Evolutionary conservation across 2,329 filamentous ascomycete species (phyloP).

Genomic region (Venturia nashicola): DNA sequence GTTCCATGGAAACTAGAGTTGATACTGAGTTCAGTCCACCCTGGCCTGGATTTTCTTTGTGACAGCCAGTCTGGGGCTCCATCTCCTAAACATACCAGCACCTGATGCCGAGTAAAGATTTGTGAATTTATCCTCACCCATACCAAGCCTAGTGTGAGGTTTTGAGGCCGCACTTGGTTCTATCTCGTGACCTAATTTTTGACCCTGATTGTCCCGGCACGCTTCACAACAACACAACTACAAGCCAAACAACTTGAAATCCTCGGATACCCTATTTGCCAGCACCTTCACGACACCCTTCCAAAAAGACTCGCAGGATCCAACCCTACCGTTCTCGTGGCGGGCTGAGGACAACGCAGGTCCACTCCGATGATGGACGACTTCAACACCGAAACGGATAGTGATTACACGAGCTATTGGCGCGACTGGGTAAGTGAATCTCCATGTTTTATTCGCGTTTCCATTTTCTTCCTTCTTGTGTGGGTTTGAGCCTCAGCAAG

Average conservation of each 20-base stretch:
- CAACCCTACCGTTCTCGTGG: neutral
- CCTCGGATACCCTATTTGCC: neutral
- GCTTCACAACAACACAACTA: neutral
- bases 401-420: conserved; percentile 99
- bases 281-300: neutral
- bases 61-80: too few species aligned
- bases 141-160: too few species aligned
- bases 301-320: neutral
- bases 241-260: neutral
- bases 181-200: neutral
- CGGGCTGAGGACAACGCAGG: neutral
- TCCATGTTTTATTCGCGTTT: neutral
- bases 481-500: neutral
- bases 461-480: neutral
- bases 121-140: too few species aligned
- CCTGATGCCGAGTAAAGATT: too few species aligned
- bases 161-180: neutral
- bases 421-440: conserved; percentile 78
- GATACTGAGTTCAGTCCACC: too few species aligned
- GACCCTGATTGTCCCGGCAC: neutral
- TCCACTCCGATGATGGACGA: conserved; percentile 66
- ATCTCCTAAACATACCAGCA: too few species aligned
- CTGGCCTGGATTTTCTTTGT: too few species aligned
- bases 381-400: conserved; percentile 94
- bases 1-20: too few species aligned